Percentiles rank a stretch among this genome's conserved stretches.
phyloP scores from a whole-genome alignment of 2,329 filamentous ascomycete species.

The Beauveria varroae region DNA sequence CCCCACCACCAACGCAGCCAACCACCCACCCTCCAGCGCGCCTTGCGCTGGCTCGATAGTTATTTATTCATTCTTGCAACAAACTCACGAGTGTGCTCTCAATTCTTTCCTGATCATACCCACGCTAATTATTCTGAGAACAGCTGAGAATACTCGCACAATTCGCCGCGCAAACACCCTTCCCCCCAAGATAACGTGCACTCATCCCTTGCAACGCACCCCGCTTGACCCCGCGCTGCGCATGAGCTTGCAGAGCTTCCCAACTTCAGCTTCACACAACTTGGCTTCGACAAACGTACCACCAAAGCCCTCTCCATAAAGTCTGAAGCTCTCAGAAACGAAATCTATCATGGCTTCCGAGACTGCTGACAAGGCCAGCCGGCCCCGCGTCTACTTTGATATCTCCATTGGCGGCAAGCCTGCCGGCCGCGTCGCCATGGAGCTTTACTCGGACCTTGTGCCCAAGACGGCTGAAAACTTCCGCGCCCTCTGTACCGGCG shows the following conservation, averaged over 20 bases:
- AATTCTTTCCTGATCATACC: not conserved
- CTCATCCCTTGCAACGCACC: not conserved
- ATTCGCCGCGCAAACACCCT: not conserved
- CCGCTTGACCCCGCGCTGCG: slow-evolving; percentile 5
- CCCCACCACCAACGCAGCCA: not conserved
- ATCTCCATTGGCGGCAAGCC: slow-evolving; percentile 69
- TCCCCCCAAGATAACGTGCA: not conserved
- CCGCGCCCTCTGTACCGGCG: slow-evolving; percentile 85
- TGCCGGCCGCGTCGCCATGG: slow-evolving; percentile 75
- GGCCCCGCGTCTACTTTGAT: slow-evolving; percentile 87
- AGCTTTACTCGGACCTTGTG: slow-evolving; percentile 70
- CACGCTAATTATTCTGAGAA: not conserved
- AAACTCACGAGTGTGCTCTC: not conserved
- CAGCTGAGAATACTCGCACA: not conserved
- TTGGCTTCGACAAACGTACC: not conserved
- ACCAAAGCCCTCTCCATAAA: not conserved
- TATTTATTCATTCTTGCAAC: not conserved
- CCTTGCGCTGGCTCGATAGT: not conserved
- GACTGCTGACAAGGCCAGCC: slow-evolving; percentile 41
- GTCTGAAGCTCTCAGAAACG: not conserved
- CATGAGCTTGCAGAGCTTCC: not conserved
- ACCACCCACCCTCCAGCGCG: not conserved
- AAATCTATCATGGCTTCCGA: slow-evolving; percentile 32
- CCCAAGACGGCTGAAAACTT: slow-evolving; percentile 98
- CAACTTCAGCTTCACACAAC: not conserved